phyloP scores from a whole-genome alignment of 371 early-diverging fungal species.

The Rhizoclosmatium hyalinum region DNA sequence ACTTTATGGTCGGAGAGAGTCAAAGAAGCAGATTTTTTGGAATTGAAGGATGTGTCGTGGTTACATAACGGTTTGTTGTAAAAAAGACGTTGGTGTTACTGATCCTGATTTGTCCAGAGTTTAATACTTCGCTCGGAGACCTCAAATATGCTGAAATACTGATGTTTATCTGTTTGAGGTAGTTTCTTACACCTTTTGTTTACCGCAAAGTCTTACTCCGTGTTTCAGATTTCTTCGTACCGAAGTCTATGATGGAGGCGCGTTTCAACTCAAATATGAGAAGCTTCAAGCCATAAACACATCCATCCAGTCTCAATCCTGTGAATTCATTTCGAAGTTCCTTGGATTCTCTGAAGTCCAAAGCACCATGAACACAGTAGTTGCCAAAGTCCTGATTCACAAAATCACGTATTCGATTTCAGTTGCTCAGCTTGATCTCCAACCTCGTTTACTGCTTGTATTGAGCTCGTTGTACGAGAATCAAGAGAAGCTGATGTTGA shows the following conservation, averaged over 20 bases:
- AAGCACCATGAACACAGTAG: constrained; percentile 55
- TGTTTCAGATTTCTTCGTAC: constrained; percentile 11
- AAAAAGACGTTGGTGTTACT: background rate
- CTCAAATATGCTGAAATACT: constrained; percentile 52
- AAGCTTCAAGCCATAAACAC: constrained; percentile 36
- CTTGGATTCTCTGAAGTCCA: constrained; percentile 68
- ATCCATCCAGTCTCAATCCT: constrained; percentile 64
- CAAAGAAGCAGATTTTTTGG: constrained; percentile 8
- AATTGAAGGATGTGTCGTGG: constrained; percentile 2
- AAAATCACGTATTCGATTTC: constrained; percentile 72
- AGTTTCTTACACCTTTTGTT: constrained; percentile 5
- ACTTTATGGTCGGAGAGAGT: constrained; percentile 46
- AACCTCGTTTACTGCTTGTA: constrained; percentile 74
- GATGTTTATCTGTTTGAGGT: constrained; percentile 49
- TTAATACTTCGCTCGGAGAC: background rate
- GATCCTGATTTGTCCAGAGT: constrained; percentile 24
- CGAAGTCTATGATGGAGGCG: constrained; percentile 50
- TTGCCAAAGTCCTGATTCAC: constrained; percentile 64
- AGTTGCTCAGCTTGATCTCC: constrained; percentile 65
- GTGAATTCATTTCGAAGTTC: constrained; percentile 68
- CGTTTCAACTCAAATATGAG: background rate
- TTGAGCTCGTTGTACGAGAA: constrained; percentile 47
- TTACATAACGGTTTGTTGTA: background rate
- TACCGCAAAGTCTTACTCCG: background rate
- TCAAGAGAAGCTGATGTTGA: constrained; percentile 9